Percentiles rank a stretch among this genome's conserved stretches.
phyloP scores from a whole-genome alignment of 2,329 filamentous ascomycete genomes.

The Clarireedia hainanense region DNA sequence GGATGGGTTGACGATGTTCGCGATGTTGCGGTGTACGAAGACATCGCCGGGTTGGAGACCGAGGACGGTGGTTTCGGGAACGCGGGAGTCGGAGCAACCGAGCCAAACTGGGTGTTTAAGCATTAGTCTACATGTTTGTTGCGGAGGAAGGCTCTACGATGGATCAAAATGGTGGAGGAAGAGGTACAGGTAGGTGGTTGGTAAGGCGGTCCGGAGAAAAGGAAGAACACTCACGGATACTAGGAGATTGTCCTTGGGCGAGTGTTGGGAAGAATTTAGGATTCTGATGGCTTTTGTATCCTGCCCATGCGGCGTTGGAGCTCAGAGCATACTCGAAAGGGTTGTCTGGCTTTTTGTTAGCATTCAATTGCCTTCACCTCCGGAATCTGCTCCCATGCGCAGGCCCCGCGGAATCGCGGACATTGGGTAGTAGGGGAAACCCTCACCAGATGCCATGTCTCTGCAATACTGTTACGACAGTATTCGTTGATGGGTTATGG shows the following conservation, averaged over 20 bases:
- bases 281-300: slow-evolving; percentile 55
- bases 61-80: slow-evolving; percentile 75
- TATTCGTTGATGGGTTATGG: too few relatives aligned
- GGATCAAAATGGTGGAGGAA: not conserved
- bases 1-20: slow-evolving; percentile 68
- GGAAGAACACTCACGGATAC: slow-evolving; percentile 42
- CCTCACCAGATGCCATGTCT: slow-evolving; percentile 1
- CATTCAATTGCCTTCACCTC: not conserved
- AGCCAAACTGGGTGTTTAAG: slow-evolving; percentile 56
- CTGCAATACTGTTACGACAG: too few relatives aligned
- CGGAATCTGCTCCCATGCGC: not conserved
- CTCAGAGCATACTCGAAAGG: slow-evolving; percentile 52
- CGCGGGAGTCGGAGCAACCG: slow-evolving; percentile 78
- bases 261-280: slow-evolving; percentile 64
- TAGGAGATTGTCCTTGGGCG: slow-evolving; percentile 57
- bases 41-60: slow-evolving; percentile 75
- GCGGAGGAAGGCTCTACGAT: too few relatives aligned
- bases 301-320: slow-evolving; percentile 64
- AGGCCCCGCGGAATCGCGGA: not conserved
- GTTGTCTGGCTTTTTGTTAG: slow-evolving; percentile 13
- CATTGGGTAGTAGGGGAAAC: not conserved
- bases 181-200: not conserved
- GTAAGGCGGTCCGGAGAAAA: not conserved
- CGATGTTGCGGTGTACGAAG: slow-evolving; percentile 87
- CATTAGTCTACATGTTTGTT: too few relatives aligned